Evolutionary conservation across 306 rosid species (phyloP).

Genomic region (Parietaria judaica): DNA sequence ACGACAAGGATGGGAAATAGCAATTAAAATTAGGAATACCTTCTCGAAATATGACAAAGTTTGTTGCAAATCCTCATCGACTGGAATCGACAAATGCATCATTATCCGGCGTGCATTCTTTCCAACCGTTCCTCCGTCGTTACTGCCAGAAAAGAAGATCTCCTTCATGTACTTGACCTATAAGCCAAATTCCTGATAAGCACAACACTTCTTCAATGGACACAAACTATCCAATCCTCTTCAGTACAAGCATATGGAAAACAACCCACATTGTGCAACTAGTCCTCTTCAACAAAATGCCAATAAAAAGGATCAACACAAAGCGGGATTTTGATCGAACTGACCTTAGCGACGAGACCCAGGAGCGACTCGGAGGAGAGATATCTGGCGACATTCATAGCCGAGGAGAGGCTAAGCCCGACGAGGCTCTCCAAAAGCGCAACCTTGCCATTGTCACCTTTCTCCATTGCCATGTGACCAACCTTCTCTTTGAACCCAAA

Average conservation of each 20-base stretch:
- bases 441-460: conserved; percentile 72
- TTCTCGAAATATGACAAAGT: conserved; percentile 76
- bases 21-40: conserved; percentile 27
- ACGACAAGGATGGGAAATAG: not conserved
- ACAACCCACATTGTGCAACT: not conserved
- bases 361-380: conserved; percentile 49
- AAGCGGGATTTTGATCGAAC: not conserved
- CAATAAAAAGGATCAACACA: too few relatives aligned
- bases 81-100: conserved; percentile 57
- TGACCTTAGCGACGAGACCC: conserved; percentile 48
- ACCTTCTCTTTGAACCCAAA: conserved; percentile 50
- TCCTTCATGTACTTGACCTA: conserved; percentile 69
- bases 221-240: not conserved
- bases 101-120: conserved; percentile 57
- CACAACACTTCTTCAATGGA: conserved; percentile 10
- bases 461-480: conserved; percentile 40
- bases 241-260: not conserved
- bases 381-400: conserved; percentile 68
- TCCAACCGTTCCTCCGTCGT: conserved; percentile 26
- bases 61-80: conserved; percentile 72
- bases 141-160: conserved; percentile 48
- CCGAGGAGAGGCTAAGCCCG: conserved; percentile 62
- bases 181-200: conserved; percentile 32
- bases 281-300: too few relatives aligned
- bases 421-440: conserved; percentile 67